Percentiles rank a stretch among this genome's conserved stretches.
These are phyloP conservation scores for Fraxinus baroniana DNA, from an alignment of 305 asterid genomes.

Conservation along the genomic window DNA sequence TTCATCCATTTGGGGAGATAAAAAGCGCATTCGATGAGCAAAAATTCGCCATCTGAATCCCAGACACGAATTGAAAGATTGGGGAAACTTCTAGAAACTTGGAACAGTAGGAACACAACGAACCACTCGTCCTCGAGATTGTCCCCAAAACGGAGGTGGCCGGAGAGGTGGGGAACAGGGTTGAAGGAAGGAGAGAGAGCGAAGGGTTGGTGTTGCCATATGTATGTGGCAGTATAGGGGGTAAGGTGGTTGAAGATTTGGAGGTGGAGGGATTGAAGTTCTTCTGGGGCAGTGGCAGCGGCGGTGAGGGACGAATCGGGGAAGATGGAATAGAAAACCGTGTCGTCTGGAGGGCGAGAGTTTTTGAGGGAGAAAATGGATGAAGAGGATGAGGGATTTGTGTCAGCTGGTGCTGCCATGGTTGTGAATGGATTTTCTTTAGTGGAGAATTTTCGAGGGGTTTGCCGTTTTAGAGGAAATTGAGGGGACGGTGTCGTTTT, in stretches of 20 bases:
- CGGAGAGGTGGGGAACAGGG: conserved; percentile 70
- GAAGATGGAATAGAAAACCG: conserved; percentile 72
- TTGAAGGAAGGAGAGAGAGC: conserved; percentile 40
- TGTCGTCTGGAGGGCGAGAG: conserved; percentile 64
- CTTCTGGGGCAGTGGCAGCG: conserved; percentile 32
- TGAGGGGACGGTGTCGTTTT: not conserved
- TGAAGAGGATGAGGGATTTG: conserved; percentile 36
- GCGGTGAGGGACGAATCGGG: conserved; percentile 50
- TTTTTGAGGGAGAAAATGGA: conserved; percentile 51
- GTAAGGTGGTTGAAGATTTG: conserved; percentile 54
- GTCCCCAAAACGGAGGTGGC: conserved; percentile 84
- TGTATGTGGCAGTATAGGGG: conserved; percentile 49
- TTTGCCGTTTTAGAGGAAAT: not conserved
- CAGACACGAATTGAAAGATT: conserved; percentile 62
- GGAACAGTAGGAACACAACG: conserved; percentile 69
- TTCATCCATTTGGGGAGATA: conserved; percentile 85
- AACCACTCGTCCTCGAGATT: conserved; percentile 95
- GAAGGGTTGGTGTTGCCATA: conserved; percentile 89
- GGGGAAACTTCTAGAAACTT: conserved; percentile 51
- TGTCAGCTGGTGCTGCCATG: conserved; percentile 44
- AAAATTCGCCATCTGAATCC: conserved; percentile 85
- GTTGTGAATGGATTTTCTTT: not conserved
- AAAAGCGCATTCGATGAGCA: conserved; percentile 77
- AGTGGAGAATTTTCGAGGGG: not conserved
- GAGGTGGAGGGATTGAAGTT: conserved; percentile 68